Evolutionary conservation across 306 rosid genomes (phyloP), one percentile per base, ranked within the genome.

Genomic region (Gastrolobium villosum): DNA sequence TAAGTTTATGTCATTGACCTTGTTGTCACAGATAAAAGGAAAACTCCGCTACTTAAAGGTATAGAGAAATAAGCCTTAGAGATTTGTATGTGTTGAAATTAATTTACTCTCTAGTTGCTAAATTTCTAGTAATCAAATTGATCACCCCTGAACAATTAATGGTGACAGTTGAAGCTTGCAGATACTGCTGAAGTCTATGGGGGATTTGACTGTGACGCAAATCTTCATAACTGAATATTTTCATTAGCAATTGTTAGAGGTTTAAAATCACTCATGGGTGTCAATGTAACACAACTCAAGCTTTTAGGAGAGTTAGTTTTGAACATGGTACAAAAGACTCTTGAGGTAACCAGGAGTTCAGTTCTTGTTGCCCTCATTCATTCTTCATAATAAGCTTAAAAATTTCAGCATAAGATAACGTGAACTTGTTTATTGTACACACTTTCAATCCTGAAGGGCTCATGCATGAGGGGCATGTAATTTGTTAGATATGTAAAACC

Each of bases 31-130:
- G 69, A 83, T 85, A 76, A 95, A 91, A 83, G 99, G 99, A 74
- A 95, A 91, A 67, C 97, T 95, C 56, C 99, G 96, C 70, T 95
- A 95, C 84, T 79, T 95, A 81, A 88, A 95, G 98, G 98, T 95
- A 82, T 49, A 55, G 50, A 53, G 60, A 57, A 53, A 30, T 7
- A 84, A 34, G 65, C 68, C 34, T 53, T 50, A 50, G 35, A 60
- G 74, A 4, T 61, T 69, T 65, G 34, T 70, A 39, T 54, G 13
- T 32, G 4, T 49, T 50, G 63, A 71, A 7, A 46, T 46, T 65
- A 54, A 39, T 61, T 66, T 82, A 31, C 49, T 85, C 37, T 6
- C 50, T 70, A 43, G 44, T 76, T 64, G 34, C 20, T 71, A 76
- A 50, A 39, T 56, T 74, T 61, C 32, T 70, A 45, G 10, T 64